Conservation (phyloP, 2,329 filamentous ascomycete species). For the Aspergillus aculeatinus region DNA sequence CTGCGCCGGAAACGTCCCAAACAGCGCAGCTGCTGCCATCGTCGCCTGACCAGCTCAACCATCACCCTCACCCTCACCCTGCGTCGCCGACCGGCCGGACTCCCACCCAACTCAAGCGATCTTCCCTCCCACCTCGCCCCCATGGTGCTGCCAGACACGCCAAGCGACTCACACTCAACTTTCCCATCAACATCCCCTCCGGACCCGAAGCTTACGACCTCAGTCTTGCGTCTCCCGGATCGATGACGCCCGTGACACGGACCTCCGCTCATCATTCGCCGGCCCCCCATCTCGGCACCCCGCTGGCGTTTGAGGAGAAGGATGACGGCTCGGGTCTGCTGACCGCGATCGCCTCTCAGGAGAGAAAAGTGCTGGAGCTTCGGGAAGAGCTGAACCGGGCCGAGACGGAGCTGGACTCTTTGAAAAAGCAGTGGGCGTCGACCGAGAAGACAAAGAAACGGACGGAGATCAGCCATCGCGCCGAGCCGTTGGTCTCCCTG, state of each 20-base stretch:
- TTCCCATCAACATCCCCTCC: conserved; percentile 44
- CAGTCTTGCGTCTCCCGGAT: conserved; percentile 29
- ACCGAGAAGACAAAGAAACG: conserved; percentile 77
- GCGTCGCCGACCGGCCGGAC: neutral
- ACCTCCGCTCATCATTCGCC: conserved; percentile 35
- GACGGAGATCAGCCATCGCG: conserved; percentile 60
- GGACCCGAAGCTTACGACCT: conserved; percentile 22
- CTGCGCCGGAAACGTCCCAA: conserved; percentile 33
- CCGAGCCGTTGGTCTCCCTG: conserved; percentile 60
- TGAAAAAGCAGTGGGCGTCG: conserved; percentile 81
- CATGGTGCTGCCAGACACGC: conserved; percentile 40
- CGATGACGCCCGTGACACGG: conserved; percentile 35
- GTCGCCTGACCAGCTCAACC: conserved; percentile 4
- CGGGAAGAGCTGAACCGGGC: conserved; percentile 84
- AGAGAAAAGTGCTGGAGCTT: conserved; percentile 84
- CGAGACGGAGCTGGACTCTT: conserved; percentile 68
- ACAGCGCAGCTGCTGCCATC: conserved; percentile 10
- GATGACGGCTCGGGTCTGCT: conserved; percentile 69
- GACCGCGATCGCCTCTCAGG: conserved; percentile 86
- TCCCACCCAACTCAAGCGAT: conserved; percentile 28
- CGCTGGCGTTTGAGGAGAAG: conserved; percentile 30
- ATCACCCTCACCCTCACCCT: neutral
- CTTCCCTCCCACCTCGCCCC: conserved; percentile 36
- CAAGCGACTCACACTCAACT: conserved; percentile 49
- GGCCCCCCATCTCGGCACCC: conserved; percentile 27